Percentiles rank a stretch among this genome's conserved stretches.
Evolutionary conservation across 148 eudicot species (phyloP).

Genomic region (Vaccinium darrowii): DNA sequence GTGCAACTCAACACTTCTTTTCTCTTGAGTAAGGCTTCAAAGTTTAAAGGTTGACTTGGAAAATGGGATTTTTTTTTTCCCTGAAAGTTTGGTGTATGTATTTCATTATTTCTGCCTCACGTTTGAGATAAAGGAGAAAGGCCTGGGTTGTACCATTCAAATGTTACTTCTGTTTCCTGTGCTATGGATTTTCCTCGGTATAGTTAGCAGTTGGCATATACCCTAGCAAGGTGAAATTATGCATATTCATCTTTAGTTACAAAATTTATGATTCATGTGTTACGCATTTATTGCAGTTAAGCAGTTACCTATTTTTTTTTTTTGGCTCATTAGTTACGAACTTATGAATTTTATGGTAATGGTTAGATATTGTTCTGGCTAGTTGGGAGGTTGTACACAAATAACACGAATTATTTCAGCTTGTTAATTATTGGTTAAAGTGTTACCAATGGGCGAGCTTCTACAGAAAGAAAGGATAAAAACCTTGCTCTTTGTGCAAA

Average conservation of each 20-base stretch:
- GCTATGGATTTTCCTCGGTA: background rate
- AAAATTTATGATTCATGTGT: background rate
- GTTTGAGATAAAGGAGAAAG: background rate
- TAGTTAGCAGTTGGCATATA: background rate
- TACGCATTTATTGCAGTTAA: background rate
- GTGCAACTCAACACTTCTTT: constrained; percentile 16
- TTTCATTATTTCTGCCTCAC: background rate
- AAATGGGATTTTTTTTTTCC: too few species aligned
- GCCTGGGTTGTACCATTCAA: background rate
- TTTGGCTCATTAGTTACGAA: background rate
- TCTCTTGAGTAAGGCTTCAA: background rate
- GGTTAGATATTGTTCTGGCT: background rate
- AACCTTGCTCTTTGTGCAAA: constrained; percentile 1
- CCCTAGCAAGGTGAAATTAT: background rate
- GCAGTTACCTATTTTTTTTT: background rate
- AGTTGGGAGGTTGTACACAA: background rate
- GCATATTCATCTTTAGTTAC: background rate
- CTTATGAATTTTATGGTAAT: background rate
- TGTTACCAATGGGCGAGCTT: background rate
- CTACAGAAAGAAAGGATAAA: background rate
- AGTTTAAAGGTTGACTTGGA: background rate
- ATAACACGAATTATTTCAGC: background rate
- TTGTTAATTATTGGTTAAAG: background rate
- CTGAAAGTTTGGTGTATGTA: background rate
- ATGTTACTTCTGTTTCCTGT: background rate